phyloP scores from a whole-genome alignment of 2,329 filamentous ascomycete genomes.

The Xylariaceae sp. region DNA sequence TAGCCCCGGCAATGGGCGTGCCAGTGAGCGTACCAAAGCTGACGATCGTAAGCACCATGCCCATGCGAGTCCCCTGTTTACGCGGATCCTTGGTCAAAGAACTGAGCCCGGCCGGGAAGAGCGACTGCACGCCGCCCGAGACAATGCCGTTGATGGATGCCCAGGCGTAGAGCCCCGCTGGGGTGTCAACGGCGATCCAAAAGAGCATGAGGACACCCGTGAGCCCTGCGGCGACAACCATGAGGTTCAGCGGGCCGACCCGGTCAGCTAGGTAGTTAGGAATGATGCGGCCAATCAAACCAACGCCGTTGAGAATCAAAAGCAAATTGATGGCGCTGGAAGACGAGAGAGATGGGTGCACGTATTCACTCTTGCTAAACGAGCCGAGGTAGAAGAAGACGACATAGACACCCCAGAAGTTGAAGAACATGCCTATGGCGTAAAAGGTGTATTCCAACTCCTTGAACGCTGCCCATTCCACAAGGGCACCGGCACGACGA shows the following conservation, averaged over 20 bases:
- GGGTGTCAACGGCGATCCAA: constrained; percentile 55
- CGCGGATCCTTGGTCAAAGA: constrained; percentile 49
- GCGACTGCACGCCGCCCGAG: constrained; percentile 58
- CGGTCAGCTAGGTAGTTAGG: constrained; percentile 57
- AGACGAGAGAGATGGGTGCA: constrained; percentile 40
- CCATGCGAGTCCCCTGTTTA: constrained; percentile 52
- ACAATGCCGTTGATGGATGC: constrained; percentile 60
- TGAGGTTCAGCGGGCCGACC: constrained; percentile 56
- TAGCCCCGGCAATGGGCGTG: constrained; percentile 48
- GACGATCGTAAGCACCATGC: constrained; percentile 55
- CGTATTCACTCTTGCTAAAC: constrained; percentile 40
- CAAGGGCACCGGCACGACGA: constrained; percentile 44
- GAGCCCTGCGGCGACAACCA: constrained; percentile 45
- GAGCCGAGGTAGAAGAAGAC: constrained; percentile 53
- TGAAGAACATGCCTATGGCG: constrained; percentile 45
- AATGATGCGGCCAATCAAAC: constrained; percentile 53
- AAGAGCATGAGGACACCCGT: constrained; percentile 45
- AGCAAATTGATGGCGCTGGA: constrained; percentile 56
- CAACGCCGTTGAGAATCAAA: constrained; percentile 61
- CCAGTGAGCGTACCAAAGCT: constrained; percentile 52
- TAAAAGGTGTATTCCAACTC: constrained; percentile 54
- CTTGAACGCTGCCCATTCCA: constrained; percentile 55
- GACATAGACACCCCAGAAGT: constrained; percentile 48
- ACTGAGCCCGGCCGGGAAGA: constrained; percentile 61
- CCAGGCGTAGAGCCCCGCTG: constrained; percentile 57